Evolutionary conservation across 345 rosid genomes (phyloP), one percentile per base, ranked within the genome.

Genomic region (Pistacia vera): DNA sequence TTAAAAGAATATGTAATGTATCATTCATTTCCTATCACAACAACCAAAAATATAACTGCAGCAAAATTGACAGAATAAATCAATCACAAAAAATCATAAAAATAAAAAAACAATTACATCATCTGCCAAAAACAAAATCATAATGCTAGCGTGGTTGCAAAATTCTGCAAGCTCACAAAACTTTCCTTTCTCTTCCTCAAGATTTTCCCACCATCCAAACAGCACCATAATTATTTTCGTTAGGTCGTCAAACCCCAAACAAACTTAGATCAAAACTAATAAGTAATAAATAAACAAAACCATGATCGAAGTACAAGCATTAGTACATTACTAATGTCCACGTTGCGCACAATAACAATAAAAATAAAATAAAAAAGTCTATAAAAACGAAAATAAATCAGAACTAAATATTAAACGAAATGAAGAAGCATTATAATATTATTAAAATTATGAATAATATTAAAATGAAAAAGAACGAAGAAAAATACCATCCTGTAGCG

Each of bases 401-500:
- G 46, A 41, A 41, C 8, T 41, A 41, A 41, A 41, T 5, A 41
- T 41, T 41, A 41, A 41, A 41, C 46, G 46, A 41, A 38, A 7
- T 41, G 16, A 5, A 28, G 7, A 35, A 38, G 11, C 25, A 74
- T 38, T 41, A 17, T 46, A 2, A 11, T 12, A 25, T 6, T 2
- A 20, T 7, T 30, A 30, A 48, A 61, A 56, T 52, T 2, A 3
- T 8, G 0, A 35, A 46, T 30, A 30, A 30, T 30, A 30, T 30
- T 30, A 30, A 30, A 30, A 30, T 30, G 33, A 30, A 7, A 18
- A 30, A 59, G 4, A 14, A 3, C 4, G 8, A 36, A 4, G 2
- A 36, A 55, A 2, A 11, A 30, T 85, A 90, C 97, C 97, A 11
- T 88, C 97, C 4, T 80, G 86, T n/a, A 77, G 81, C 66, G 87